Conservation (phyloP, 129 eudicot genomes). For the Daucus carota region DH1_v3.0 NC_030383.2:60231001-60231500, state of each 20-base stretch:
- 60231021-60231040: neutral
- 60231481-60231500: too few species aligned
- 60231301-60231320: too few species aligned
- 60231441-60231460: too few species aligned
- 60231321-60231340: neutral
- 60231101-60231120: too few species aligned
- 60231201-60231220: neutral
- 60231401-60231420: neutral
- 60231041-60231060: neutral
- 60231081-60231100: too few species aligned
- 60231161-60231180: neutral
- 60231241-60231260: neutral
- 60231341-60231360: neutral
- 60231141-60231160: neutral
- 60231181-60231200: neutral
- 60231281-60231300: neutral
- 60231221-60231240: neutral
- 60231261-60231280: conserved; percentile 4
- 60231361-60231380: neutral
- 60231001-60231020: neutral
- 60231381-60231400: neutral
- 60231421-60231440: too few species aligned
- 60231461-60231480: too few species aligned
- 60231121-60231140: neutral
- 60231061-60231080: neutral